Base-by-base conservation (phyloP, 139 green algal species). In the Desmodesmus armatus region DNA sequence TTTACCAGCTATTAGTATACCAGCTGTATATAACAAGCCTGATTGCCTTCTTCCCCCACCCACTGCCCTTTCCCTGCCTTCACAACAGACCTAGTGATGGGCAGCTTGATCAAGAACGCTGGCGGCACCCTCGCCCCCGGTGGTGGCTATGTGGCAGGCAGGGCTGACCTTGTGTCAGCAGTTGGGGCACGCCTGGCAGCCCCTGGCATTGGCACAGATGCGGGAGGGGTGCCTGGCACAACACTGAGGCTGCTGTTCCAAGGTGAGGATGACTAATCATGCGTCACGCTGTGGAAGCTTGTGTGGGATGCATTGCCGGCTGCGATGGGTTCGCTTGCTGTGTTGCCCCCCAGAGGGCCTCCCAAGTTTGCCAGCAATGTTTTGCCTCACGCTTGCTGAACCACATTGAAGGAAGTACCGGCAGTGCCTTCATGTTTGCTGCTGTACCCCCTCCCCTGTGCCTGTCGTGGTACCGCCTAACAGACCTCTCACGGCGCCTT, bases 101-200 rank as follows among this genome's bases (percentile, higher is more conserved):
- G 97, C 29, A 95, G 85, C 33, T 89, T 99, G 55, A 99, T 99
- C 87, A 99, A 99, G 89, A 98, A 96, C 81, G 80, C 88, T 78
- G 96, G 96, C 19, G 96, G 95, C 65, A 98, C 94, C 51, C 95
- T 99, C 0, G 95, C 92, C 1, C 91, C 94, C 6, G 89, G 95
- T 15, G 97, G 97, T 40, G 97, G 97, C 27, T 99, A 99, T 79
- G 93, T 99, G 23, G 97, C 96, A 0, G 97, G 97, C 3, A 89
- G 88, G 5, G 83, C 82, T 0, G 88, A 97, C 23, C 84, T 98
- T 33, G 94, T 99, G 39, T 87, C 90, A 47, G 76, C 88, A 5
- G 96, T 94, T 1, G 85, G 87, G 27, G 96, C 95, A 11, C 86
- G 96, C 35, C 91, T 99, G 76, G 93, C 89, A 23, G 96, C 96